A percentile compares a stretch with the other conserved stretches of the same genome.
Conservation (phyloP, 805 yeast genomes). For the Starmerella stellata region DNA sequence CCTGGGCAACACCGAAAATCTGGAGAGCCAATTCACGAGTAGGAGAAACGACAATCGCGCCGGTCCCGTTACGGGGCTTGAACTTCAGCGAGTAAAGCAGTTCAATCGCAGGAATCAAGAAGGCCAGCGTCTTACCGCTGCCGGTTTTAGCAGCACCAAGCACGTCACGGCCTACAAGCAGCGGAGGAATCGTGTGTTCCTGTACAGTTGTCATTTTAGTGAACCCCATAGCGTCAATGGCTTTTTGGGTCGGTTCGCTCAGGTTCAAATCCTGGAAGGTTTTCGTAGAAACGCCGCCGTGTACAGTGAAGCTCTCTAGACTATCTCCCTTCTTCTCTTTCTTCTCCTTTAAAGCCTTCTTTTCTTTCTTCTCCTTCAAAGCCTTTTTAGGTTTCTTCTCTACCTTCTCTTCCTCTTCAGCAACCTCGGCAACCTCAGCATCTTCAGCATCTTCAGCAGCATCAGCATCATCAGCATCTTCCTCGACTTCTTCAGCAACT, state of each 20-base stretch:
- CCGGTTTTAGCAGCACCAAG: conserved; percentile 99
- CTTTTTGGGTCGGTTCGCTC: conserved; percentile 65
- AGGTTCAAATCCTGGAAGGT: conserved; percentile 39
- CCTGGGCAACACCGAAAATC: conserved; percentile 94
- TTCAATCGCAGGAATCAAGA: conserved; percentile 89
- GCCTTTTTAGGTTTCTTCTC: conserved; percentile 5
- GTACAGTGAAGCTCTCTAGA: conserved; percentile 16
- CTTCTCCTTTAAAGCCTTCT: background rate
- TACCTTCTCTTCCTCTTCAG: conserved; percentile 13
- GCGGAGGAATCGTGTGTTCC: conserved; percentile 88
- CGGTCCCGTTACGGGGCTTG: conserved; percentile 97
- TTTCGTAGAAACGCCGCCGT: conserved; percentile 14
- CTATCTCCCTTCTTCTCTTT: background rate
- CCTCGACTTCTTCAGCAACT: conserved; percentile 1
- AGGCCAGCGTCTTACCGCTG: conserved; percentile 93
- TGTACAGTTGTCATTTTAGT: conserved; percentile 85
- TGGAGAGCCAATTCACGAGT: conserved; percentile 96
- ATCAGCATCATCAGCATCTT: conserved; percentile 1
- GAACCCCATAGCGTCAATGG: conserved; percentile 79
- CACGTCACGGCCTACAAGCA: conserved; percentile 91
- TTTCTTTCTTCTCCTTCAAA: background rate
- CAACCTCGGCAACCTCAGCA: conserved; percentile 12
- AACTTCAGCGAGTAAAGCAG: conserved; percentile 73
- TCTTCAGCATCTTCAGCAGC: conserved; percentile 8
- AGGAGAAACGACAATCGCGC: conserved; percentile 88